These are phyloP conservation scores for Clarireedia hainanense DNA, from an alignment of 2,329 filamentous ascomycete genomes.

Conservation along the genomic window DNA sequence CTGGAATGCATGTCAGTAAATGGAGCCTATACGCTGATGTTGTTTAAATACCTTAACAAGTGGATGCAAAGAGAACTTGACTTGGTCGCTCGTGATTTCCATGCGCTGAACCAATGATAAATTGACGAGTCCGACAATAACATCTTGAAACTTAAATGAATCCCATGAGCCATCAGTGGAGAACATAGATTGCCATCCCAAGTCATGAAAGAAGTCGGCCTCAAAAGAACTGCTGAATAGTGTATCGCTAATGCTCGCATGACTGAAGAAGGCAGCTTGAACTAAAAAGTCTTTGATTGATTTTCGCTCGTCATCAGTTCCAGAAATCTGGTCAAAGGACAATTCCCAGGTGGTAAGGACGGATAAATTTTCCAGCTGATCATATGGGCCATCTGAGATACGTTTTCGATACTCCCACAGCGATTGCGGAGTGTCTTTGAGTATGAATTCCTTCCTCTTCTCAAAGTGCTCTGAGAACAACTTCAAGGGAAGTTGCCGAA, in stretches of 20 bases:
- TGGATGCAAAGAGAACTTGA: conserved; percentile 18
- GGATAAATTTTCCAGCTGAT: conserved; percentile 1
- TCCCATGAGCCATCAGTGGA: conserved; percentile 13
- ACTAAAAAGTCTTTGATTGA: conserved; percentile 13
- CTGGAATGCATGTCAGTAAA: neutral
- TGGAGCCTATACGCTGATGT: neutral
- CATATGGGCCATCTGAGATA: neutral
- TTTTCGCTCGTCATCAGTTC: neutral
- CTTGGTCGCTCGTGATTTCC: neutral
- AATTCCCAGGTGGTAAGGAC: conserved; percentile 22
- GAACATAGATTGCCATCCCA: neutral
- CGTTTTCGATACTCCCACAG: conserved; percentile 10
- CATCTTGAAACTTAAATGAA: conserved; percentile 13
- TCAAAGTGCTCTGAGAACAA: conserved; percentile 14
- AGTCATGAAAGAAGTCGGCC: neutral
- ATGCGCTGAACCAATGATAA: conserved; percentile 18
- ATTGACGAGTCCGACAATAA: conserved; percentile 12
- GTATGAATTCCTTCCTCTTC: conserved; percentile 8
- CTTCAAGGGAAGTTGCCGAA: conserved; percentile 8
- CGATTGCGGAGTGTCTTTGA: conserved; percentile 9
- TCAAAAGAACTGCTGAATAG: neutral
- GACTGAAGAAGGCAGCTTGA: conserved; percentile 19
- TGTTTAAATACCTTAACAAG: conserved; percentile 15
- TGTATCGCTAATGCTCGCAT: conserved; percentile 3
- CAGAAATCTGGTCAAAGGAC: conserved; percentile 18